Percentiles rank a stretch among this genome's conserved stretches.
phyloP scores from a whole-genome alignment of 306 rosid genomes.

The Oxytropis ochrocephala region DNA sequence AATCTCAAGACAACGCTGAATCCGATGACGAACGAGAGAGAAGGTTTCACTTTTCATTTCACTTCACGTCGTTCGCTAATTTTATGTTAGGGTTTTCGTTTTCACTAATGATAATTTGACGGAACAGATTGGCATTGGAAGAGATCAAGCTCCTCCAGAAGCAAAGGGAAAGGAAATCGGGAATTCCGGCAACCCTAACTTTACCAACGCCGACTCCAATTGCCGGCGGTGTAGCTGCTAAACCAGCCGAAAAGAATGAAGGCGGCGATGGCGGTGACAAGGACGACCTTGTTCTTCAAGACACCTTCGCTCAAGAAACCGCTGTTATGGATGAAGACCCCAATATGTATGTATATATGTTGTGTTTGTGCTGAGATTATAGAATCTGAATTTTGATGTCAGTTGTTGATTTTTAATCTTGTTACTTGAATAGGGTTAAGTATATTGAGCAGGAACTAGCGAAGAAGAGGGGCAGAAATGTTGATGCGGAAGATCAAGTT shows the following conservation, averaged over 20 bases:
- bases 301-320: constrained; percentile 92
- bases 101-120: not conserved
- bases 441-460: constrained; percentile 82
- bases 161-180: constrained; percentile 85
- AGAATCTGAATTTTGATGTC: constrained; percentile 4
- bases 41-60: constrained; percentile 33
- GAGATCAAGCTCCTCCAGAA: constrained; percentile 89
- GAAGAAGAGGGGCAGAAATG: constrained; percentile 76
- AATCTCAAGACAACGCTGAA: constrained; percentile 22
- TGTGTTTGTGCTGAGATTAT: not conserved
- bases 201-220: constrained; percentile 18
- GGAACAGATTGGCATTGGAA: constrained; percentile 69
- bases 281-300: constrained; percentile 87
- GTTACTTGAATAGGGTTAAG: constrained; percentile 42
- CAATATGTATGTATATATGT: constrained; percentile 50
- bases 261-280: constrained; percentile 48
- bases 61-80: not conserved
- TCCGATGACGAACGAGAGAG: constrained; percentile 63
- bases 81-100: constrained; percentile 12
- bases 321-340: constrained; percentile 92
- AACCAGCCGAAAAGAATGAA: constrained; percentile 32
- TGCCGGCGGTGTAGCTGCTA: constrained; percentile 22
- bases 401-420: not conserved
- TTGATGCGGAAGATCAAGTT: constrained; percentile 56
- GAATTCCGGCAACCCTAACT: constrained; percentile 57